Base-by-base conservation (phyloP, 2,329 filamentous ascomycete species). In the Hymenoscyphus occultus region DNA sequence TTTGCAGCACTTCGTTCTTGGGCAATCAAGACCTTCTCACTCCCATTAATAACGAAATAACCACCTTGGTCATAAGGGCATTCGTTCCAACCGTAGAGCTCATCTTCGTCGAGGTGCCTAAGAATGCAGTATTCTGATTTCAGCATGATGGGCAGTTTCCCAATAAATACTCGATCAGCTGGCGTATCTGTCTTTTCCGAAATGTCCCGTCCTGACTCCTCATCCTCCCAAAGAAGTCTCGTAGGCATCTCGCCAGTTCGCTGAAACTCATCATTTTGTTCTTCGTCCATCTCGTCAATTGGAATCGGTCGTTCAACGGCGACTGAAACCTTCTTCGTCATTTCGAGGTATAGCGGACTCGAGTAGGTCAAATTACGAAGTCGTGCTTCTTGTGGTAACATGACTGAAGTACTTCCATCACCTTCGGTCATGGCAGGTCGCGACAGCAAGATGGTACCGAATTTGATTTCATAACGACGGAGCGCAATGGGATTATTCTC, bases 1-100 rank as follows among this genome's bases (percentile, higher is more conserved):
- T 99, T 99, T 75, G 94, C 95, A 51, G 95, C 95, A 76, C 93
- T 97, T 68, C 95, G 90, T 79, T 99, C 95, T 77, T 99, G 95
- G 1, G 95, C 95, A 73, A 99, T 99, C 71, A 99, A 81, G 28
- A 99, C 95, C 83, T 99, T 99, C 77, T 99, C 95, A 78, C 92
- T 96, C 56, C 95, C 95, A 80, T 99, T 99, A 83, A 99, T 99
- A 73, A 99, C 92, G 76, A 99, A 99, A 79, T 99, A 99, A 70
- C 95, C 95, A 71, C 95, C 95, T 75, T 97, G 95, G 75, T 99
- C 95, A 77, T 97, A 99, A 0, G 95, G 95, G 71, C 95, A 99
- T 79, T 99, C 95, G 75, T 97, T 97, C 78, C 96, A 89, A 58
- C 91, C 84, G 76, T 96, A 98, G 1, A 99, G 83, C 60, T 91